Evolutionary conservation across 2,329 filamentous ascomycete species (phyloP), one percentile per base, ranked within the genome.

Genomic region (Exophiala mesophila): DNA sequence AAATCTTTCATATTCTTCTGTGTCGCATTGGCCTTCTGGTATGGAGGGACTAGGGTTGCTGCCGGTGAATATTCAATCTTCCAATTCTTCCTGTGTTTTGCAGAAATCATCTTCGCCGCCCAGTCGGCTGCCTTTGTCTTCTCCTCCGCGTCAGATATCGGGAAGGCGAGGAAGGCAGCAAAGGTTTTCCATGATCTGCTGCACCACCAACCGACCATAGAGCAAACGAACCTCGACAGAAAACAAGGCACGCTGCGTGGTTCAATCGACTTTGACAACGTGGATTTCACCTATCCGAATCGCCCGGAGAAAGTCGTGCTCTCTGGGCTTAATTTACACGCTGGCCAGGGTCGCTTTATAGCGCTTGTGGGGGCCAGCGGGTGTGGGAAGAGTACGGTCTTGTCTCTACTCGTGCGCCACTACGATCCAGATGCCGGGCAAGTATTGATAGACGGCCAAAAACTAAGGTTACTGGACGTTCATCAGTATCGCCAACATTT

Each of bases 281-380:
- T 97, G 2, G 88, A 95, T 62, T 97, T 96, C 75, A 78, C 88
- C 30, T 98, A 97, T 59, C 89, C 90, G 0, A 94, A 88, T 0
- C 79, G 92, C 1, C 85, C 87, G 0, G 88, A 95, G 55, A 87
- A 94, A 55, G 85, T 88, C n/a, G 88, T 97, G 0, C 79, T 97
- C 2, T 83, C 87, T 19, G 90, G 89, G 0, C 72, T 96, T 8
- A 82, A 90, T 45, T 48, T 71, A 38, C 67, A 59, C 4, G 64
- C 70, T 48, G 63, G 68, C 43, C 66, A 67, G 15, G 68, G 68
- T 9, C 67, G 71, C 48, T 70, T 70, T 48, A 57, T 71, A 62
- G 92, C 90, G 0, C 76, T 97, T 2, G 92, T 97, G 6, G 92
- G 92, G n/a, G 84, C 90, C 0, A 90, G 85, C 38, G 90, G 92